Percentiles rank a stretch among this genome's conserved stretches.
Evolutionary conservation across 257 asterid species (phyloP).

Genomic region (Scutellaria galericulata): DNA sequence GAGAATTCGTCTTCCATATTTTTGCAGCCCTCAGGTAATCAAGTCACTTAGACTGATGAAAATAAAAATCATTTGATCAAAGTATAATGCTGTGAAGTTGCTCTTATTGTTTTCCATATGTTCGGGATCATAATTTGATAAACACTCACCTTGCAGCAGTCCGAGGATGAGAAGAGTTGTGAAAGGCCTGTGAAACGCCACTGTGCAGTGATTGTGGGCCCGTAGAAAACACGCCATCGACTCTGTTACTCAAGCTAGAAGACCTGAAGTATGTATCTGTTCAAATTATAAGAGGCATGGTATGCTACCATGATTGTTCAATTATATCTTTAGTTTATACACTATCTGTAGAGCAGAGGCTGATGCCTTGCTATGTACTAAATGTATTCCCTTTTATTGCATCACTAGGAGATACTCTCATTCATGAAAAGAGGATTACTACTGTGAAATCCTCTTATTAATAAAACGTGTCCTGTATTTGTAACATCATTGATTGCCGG

Average conservation of each 20-base stretch:
- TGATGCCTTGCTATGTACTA: conserved; percentile 27
- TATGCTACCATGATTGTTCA: background rate
- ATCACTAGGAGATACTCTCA: conserved; percentile 10
- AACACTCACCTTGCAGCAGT: conserved; percentile 46
- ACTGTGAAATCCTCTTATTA: conserved; percentile 15
- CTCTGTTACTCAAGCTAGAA: background rate
- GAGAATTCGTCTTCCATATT: conserved; percentile 69
- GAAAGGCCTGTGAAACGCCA: conserved; percentile 54
- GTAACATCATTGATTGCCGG: too few species aligned
- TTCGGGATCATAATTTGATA: too few species aligned
- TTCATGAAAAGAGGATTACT: conserved; percentile 2
- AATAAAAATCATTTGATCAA: too few species aligned
- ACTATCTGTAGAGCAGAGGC: conserved; percentile 15
- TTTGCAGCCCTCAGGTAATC: conserved; percentile 68
- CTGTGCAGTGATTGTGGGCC: conserved; percentile 52
- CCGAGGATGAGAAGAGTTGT: conserved; percentile 51
- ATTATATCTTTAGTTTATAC: conserved; percentile 16
- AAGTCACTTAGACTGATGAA: too few species aligned
- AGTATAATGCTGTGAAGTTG: too few species aligned
- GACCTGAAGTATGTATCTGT: conserved; percentile 20
- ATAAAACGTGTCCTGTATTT: background rate
- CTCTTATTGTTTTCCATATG: too few species aligned
- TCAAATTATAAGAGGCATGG: conserved; percentile 12
- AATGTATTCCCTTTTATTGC: background rate
- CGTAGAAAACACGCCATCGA: conserved; percentile 23